Evolutionary conservation across 495 filamentous ascomycete genomes (phyloP).

Genomic region (Trichoderma parareesei): DNA sequence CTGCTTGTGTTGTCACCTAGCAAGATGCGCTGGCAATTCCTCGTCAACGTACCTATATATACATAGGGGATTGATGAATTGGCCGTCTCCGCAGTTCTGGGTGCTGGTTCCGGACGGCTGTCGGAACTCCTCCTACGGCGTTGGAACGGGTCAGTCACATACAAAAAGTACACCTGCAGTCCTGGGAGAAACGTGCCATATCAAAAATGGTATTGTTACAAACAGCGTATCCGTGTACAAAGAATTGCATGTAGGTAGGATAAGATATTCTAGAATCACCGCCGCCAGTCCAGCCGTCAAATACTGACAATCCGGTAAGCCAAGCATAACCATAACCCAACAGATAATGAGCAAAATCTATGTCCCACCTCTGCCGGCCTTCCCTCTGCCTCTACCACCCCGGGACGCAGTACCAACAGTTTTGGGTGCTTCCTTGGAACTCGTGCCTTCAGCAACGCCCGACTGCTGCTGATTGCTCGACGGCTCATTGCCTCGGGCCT

Average conservation of each 20-base stretch:
- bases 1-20: background rate
- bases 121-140: background rate
- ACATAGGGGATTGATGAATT: background rate
- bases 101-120: background rate
- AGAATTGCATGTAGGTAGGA: background rate
- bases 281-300: background rate
- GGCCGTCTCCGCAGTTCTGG: background rate
- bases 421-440: background rate
- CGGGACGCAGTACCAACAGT: background rate
- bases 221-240: background rate
- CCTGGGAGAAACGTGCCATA: background rate
- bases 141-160: background rate
- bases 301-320: background rate
- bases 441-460: background rate
- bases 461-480: background rate
- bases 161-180: no score
- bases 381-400: background rate
- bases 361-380: background rate
- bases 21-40: constrained; percentile 1
- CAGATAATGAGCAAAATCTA: background rate
- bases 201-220: background rate
- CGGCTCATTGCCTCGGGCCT: constrained; percentile 8
- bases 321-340: background rate
- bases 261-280: background rate
- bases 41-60: no score